Conservation (phyloP, 106 monocot species). For the Allium fistulosum region DNA sequence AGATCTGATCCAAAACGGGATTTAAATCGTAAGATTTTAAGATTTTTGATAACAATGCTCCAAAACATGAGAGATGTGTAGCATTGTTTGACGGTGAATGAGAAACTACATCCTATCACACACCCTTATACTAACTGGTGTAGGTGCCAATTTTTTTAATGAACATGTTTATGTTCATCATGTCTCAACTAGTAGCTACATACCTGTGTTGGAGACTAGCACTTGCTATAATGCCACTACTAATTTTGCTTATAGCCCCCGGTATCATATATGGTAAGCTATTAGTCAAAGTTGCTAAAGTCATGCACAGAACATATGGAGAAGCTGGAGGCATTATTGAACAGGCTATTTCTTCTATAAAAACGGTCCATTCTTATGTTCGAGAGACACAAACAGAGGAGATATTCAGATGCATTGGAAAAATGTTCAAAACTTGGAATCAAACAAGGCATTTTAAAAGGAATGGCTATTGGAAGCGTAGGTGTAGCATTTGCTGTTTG, state of each 20-base stretch:
- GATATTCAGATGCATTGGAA: slow-evolving; percentile 35
- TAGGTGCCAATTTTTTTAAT: slow-evolving; percentile 1
- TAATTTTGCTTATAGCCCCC: slow-evolving; percentile 54
- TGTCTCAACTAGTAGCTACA: slow-evolving; percentile 15
- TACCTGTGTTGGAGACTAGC: slow-evolving; percentile 75
- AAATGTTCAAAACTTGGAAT: slow-evolving; percentile 39
- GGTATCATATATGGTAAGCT: slow-evolving; percentile 55
- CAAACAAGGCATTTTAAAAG: slow-evolving; percentile 65
- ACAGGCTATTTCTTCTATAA: slow-evolving; percentile 58
- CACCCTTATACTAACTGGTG: not conserved
- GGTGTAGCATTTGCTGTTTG: slow-evolving; percentile 57
- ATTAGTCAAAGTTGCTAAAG: slow-evolving; percentile 39
- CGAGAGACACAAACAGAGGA: slow-evolving; percentile 41
- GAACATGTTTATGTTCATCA: not conserved
- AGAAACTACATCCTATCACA: not conserved
- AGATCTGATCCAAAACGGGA: too few relatives aligned
- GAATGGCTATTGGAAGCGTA: slow-evolving; percentile 49
- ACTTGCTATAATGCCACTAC: slow-evolving; percentile 39
- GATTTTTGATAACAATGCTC: too few relatives aligned
- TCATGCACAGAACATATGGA: slow-evolving; percentile 14
- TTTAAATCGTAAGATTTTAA: too few relatives aligned
- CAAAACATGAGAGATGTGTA: too few relatives aligned
- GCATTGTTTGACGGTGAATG: not conserved
- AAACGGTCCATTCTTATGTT: slow-evolving; percentile 61
- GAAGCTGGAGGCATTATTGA: slow-evolving; percentile 39